Evolutionary conservation across 1,284 basidiomycete genomes (phyloP), one percentile per base, ranked within the genome.

Genomic region (Hypsizygus ulmarius): DNA sequence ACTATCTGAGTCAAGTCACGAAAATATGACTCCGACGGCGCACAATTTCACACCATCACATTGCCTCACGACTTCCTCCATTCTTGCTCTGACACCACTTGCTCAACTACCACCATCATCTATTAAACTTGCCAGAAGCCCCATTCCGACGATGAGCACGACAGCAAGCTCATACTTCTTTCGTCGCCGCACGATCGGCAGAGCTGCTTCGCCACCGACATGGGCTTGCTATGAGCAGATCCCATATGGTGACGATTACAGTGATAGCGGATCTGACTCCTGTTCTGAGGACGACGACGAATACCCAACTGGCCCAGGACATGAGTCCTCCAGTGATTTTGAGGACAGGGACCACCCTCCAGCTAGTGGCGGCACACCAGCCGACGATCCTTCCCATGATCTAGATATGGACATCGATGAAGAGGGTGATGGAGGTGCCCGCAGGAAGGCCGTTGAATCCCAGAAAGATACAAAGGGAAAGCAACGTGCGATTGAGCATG

Each of bases 151-250:
- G 33, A 79, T 76, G 74, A 71, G 64, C 63, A 64, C 71, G 47
- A 59, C 68, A 35, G 58, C 67, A 37, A 66, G 72, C 55, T 73
- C 79, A 10, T 78, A 72, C 61, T 84, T 79, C 65, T 83, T 81
- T 66, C 79, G 84, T 48, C 79, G 81, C 47, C 84, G 87, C 54
- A 77, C 78, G 39, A 79, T 89, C 59, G 86, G 87, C 21, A 78
- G 87, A 49, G 87, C 87, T 39, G 81, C 87, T 18, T 88, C 86
- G 4, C 87, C 87, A 2, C 86, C 87, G 28, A 89, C 85, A 0
- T 89, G 86, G 87, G 85, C 86, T 12, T 90, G 86, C 73, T 90
- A 90, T 68, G 87, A 90, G 74, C 86, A 89, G 75, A 89, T 89
- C 63, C 82, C 82, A 47, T 81, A 73, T 64, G 75, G 77, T 62